Base-by-base conservation (phyloP, 2,329 filamentous ascomycete species). In the Leptographium lundbergii region DNA sequence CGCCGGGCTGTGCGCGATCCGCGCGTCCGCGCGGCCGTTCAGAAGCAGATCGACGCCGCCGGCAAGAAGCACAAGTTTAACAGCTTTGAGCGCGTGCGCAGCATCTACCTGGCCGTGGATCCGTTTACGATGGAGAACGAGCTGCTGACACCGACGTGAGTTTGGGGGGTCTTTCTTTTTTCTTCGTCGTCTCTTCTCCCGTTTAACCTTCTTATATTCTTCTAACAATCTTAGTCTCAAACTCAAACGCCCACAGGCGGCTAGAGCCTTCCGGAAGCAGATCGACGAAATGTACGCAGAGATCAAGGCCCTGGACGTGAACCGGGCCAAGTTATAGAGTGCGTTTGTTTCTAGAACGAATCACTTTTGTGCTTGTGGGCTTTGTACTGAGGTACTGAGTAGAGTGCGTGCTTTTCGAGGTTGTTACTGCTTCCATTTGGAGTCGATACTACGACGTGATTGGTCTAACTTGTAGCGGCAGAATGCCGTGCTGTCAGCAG, bases 101-200 rank as follows among this genome's bases (percentile, higher is more conserved):
- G 86, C 65, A 79, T 87, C 59, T 73, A 86, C 63, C 74, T 99
- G 65, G 85, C 87, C 66, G 66, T 96, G 17, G 94, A 99, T 61
- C 94, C 94, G 1, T 97, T 99, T 67, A 89, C 85, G 1, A 85
- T 97, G 64, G 91, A 96, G 56, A 99, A 99, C 69, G 88, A 95
- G 72, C 78, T 96, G 56, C 74, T 91, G 69, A 94, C 89, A 24
- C 89, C 89, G 25, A 95, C 89, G 88, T 92, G 81, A 84, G 87
- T 82, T 52, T 17, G 11, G 7, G 55, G 51, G 13, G 6, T 42
- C 39, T 42, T 11, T 24, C 6, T 9, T 42, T 19, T 19, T 42
- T 42, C 39, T 32, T 24, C 36, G 81, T 66, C 32, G 52, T 34
- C 14, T 4, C 29, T 45, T 25, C 29, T 32, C 27, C 27, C 32